phyloP scores from a whole-genome alignment of 176 grass and related monocot genomes.

The Alloteropsis semialata region DNA sequence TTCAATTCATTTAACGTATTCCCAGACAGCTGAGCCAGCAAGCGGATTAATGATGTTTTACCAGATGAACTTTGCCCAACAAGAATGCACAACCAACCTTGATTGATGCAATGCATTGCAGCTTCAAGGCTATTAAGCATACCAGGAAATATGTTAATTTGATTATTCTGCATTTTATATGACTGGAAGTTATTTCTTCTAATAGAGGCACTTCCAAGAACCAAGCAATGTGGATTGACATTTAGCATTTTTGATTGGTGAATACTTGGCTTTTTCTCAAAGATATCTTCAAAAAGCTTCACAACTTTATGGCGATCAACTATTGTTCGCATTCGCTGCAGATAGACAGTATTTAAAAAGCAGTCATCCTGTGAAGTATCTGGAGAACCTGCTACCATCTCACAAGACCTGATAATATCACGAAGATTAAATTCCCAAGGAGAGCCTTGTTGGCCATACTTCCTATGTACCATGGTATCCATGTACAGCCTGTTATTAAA shows the following conservation, averaged over 20 bases:
- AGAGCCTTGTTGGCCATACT: conserved; percentile 87
- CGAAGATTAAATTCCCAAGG: conserved; percentile 99
- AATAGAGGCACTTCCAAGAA: conserved; percentile 65
- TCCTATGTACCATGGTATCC: conserved; percentile 82
- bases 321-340: conserved; percentile 84
- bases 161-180: conserved; percentile 50
- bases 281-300: conserved; percentile 78
- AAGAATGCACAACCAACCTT: conserved; percentile 90
- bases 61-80: conserved; percentile 82
- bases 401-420: conserved; percentile 87
- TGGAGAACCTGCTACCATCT: conserved; percentile 60
- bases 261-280: conserved; percentile 49
- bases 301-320: conserved; percentile 76
- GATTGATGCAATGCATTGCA: conserved; percentile 72
- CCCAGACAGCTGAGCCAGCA: conserved; percentile 86
- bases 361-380: conserved; percentile 49
- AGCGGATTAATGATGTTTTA: conserved; percentile 88
- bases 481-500: conserved; percentile 75
- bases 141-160: conserved; percentile 75
- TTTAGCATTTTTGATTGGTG: conserved; percentile 63
- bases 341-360: conserved; percentile 85
- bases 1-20: conserved; percentile 81
- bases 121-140: conserved; percentile 69
- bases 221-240: conserved; percentile 63
- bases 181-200: conserved; percentile 63